Evolutionary conservation across 306 rosid species (phyloP), one percentile per base, ranked within the genome.

Genomic region (Oxytropis ochrocephala): DNA sequence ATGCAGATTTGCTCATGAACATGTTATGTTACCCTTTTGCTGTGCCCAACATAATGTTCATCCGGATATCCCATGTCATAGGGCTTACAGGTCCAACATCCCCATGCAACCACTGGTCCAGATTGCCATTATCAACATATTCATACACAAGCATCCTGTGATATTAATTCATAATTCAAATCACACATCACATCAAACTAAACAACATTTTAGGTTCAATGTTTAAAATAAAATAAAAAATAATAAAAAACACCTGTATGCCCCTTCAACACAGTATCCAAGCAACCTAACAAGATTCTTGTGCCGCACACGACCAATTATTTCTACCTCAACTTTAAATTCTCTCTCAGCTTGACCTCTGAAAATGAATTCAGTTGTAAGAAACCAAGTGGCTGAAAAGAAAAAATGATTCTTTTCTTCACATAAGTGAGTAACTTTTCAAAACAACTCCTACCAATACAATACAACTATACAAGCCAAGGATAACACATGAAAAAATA

Each of bases 341-440:
- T 95, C 99, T 79, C 78, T 95, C 85, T 91, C 99, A 56, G 99
- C 99, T 78, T 95, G 99, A 79, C 99, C 99, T 84, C 97, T 95
- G 76, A 59, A 66, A 60, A 67, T 57, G 24, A 68, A 39, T 48
- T 62, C 46, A 69, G 61, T 60, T 64, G 13, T 33, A 64, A 8
- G 48, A 56, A 75, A 81, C 67, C 72, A 76, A 42, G 70, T 39
- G 67, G 36, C 55, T 18, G 33, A 14, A 61, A 58, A 58, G 10
- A 10, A 17, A 41, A 79, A 66, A 72, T n/a, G 57, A 60, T 72
- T 51, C 67, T 53, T 75, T 69, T 35, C 78, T 74, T 81, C 52
- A 72, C 66, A 61, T 46, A 75, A 79, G 75, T 49, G 58, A 32
- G 24, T 2, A 29, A 70, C 81, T 75, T 87, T 80, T 55, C 81